Base-by-base conservation (phyloP, 805 yeast genomes). In the Nakazawaea laoshanensis region DNA sequence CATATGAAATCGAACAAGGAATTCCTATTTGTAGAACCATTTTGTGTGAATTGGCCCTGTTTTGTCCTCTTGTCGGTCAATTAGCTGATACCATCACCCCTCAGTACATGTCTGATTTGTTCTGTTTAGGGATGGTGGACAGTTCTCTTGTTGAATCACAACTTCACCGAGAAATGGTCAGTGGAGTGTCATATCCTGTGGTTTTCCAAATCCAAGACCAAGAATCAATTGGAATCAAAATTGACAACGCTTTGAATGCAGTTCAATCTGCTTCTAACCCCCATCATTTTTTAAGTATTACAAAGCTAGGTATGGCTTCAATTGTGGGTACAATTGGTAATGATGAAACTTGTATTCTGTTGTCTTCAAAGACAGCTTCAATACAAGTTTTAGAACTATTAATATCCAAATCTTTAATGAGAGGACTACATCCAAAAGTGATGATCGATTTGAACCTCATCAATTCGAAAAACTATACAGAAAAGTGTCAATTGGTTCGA, bases 281-380 rank as follows among this genome's bases (percentile, higher is more conserved):
- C 1, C 76, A 70, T 50, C 63, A 61, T 42, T 70, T 68, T 43
- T 48, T 70, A 17, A 59, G 68, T 2, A 59, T 69, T 13, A 64
- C 68, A 16, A 65, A 67, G 40, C 43, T 57, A 15, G 76, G 76
- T 3, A 56, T 63, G 2, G 71, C 63, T 9, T 65, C 73, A 1
- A 66, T 65, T 19, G 67, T 64, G 7, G 67, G 67, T 11, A 68
- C 76, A 1, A 50, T 49, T 7, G 77, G 77, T 2, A 70, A 70
- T 47, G 43, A 48, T 14, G 74, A 70, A 40, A 66, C 75, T 1
- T 70, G 70, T 45, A 43, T 66, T 9, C 50, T 67, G 8, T 38
- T 69, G 29, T 45, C 54, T 27, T 39, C 59, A 9, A 49, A 49
- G 5, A 24, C 24, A 5, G 28, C 37, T 3, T 18, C 35, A 16